Evolutionary conservation across 73 alveolate genomes (phyloP).

Genomic region (Tetrahymena borealis): DNA sequence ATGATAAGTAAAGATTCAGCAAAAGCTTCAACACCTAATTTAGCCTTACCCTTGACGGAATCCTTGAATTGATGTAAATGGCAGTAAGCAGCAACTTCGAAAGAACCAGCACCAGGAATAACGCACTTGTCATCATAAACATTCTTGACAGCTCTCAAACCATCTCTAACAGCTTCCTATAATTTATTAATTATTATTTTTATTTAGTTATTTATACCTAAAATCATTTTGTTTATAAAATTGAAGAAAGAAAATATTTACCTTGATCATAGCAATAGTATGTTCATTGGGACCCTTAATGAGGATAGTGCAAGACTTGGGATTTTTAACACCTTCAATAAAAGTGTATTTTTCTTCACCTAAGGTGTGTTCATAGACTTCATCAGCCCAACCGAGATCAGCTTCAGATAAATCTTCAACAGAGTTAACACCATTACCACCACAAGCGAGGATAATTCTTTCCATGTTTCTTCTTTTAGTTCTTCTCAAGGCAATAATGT

Average conservation of each 20-base stretch:
- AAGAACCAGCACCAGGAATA: conserved; percentile 99
- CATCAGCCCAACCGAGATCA: conserved; percentile 95
- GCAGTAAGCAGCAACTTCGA: conserved; percentile 90
- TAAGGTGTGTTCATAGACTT: conserved; percentile 87
- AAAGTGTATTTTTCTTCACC: conserved; percentile 99
- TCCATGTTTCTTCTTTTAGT: conserved; percentile 99
- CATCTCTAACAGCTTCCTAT: conserved; percentile 98
- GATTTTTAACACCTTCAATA: conserved; percentile 98
- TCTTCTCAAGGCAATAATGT: conserved; percentile 98
- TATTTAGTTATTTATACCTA: too few species aligned
- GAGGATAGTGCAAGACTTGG: conserved; percentile 98
- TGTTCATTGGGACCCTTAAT: conserved; percentile 99
- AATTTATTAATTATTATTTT: neutral
- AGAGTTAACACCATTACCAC: conserved; percentile 98
- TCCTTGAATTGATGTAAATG: conserved; percentile 58
- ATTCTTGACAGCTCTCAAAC: conserved; percentile 98
- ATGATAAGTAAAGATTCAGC: conserved; percentile 88
- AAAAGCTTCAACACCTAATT: conserved; percentile 87
- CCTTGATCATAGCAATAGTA: conserved; percentile 92
- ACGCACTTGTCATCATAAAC: conserved; percentile 91
- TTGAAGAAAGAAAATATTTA: neutral
- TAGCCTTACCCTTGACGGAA: conserved; percentile 71
- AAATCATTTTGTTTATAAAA: neutral
- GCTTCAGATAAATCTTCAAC: conserved; percentile 94
- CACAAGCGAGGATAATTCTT: conserved; percentile 98